Evolutionary conservation across 345 rosid genomes (phyloP).

Genomic region (Populus nigra): DNA sequence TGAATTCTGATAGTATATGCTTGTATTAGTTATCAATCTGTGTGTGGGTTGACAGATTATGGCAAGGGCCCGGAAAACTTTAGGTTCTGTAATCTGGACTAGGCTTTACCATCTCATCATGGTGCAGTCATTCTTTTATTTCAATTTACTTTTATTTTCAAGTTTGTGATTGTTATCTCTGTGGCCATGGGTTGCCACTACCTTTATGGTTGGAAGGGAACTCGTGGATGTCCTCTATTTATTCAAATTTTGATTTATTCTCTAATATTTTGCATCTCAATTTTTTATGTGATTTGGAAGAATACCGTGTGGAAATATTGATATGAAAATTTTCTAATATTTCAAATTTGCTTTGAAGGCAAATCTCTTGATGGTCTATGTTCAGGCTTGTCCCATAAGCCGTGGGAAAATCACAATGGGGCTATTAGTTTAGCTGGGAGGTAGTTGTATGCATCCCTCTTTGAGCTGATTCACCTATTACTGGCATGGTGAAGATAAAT

Average conservation of each 20-base stretch:
- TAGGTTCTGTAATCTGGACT: slow-evolving; percentile 6
- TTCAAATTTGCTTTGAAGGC: slow-evolving; percentile 19
- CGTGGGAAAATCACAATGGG: slow-evolving; percentile 15
- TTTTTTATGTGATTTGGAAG: neutral
- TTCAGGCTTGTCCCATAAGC: slow-evolving; percentile 31
- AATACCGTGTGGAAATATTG: neutral
- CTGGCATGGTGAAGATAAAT: slow-evolving; percentile 4
- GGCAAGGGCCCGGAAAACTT: neutral
- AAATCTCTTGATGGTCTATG: slow-evolving; percentile 18
- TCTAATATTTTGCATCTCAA: neutral
- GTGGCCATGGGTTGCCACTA: neutral
- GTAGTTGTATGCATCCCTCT: slow-evolving; percentile 14
- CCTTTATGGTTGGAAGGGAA: neutral
- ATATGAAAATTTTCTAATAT: slow-evolving; percentile 1
- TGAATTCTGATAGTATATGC: slow-evolving; percentile 17
- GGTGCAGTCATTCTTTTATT: slow-evolving; percentile 7
- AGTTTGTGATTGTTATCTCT: neutral
- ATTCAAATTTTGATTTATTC: neutral
- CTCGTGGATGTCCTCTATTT: neutral
- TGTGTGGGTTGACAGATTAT: slow-evolving; percentile 1
- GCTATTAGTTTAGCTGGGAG: slow-evolving; percentile 22
- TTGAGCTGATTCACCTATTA: slow-evolving; percentile 7
- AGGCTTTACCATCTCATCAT: neutral
- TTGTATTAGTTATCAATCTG: slow-evolving; percentile 4
- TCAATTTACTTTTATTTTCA: neutral